Evolutionary conservation across 192 early-diverging fungal species (phyloP).

Genomic region (Irineochytrium annulatum): DNA sequence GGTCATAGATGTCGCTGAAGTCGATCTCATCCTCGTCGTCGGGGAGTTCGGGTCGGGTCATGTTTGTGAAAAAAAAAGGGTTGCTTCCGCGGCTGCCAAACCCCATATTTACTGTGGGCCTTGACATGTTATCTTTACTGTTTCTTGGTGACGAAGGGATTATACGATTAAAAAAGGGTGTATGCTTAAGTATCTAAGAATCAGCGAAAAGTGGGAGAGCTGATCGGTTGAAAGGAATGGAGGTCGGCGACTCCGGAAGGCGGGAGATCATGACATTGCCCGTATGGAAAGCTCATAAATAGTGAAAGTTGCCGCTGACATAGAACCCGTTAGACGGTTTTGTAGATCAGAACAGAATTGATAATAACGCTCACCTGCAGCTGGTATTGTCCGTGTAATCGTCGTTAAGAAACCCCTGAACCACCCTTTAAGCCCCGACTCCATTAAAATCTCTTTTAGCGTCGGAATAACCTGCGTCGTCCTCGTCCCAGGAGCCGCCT

Average conservation of each 20-base stretch:
- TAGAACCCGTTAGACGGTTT: neutral
- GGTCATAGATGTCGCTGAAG: conserved; percentile 84
- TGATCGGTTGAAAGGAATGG: too few species aligned
- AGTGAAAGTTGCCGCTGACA: conserved; percentile 29
- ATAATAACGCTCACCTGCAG: conserved; percentile 14
- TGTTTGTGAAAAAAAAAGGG: too few species aligned
- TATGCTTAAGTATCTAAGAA: too few species aligned
- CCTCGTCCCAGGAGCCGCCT: conserved; percentile 4
- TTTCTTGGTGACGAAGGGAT: too few species aligned
- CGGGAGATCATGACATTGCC: conserved; percentile 7
- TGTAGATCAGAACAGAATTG: neutral
- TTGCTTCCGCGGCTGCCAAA: too few species aligned
- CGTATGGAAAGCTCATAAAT: conserved; percentile 26
- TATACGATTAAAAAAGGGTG: too few species aligned
- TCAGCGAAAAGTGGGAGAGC: too few species aligned
- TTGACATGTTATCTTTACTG: too few species aligned
- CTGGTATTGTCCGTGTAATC: conserved; percentile 21
- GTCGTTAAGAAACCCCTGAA: conserved; percentile 24
- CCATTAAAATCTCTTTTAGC: conserved; percentile 11
- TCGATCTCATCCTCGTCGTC: conserved; percentile 56
- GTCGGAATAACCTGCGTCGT: conserved; percentile 6
- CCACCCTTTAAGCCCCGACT: conserved; percentile 17
- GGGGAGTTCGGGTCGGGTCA: conserved; percentile 5
- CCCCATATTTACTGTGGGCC: too few species aligned
- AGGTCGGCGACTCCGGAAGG: too few species aligned